Evolutionary conservation across 2,329 filamentous ascomycete genomes (phyloP), one percentile per base, ranked within the genome.

Genomic region (Penicillium decumbens): DNA sequence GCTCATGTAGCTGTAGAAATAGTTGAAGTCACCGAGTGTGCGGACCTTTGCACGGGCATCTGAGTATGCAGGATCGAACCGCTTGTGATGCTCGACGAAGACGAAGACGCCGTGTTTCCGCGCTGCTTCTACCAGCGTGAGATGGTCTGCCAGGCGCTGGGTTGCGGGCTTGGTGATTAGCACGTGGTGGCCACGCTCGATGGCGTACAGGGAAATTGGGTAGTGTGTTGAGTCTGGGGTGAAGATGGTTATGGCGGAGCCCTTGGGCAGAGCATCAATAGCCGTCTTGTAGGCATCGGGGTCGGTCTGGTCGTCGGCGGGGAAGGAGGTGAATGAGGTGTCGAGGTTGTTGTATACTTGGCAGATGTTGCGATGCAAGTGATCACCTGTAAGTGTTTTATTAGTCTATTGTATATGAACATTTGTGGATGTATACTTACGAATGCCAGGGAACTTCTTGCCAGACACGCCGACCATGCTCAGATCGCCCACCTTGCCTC

Each of bases 1-100:
- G 43, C 84, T 89, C 90, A 95, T 95, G 80, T 96, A 96, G 62
- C 82, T 87, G 80, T 95, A 96, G 70, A 95, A 96, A 79, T 96
- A 96, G 78, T 95, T 95, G 82, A 96, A 96, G 73, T 95, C 89
- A 57, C 91, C 91, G 6, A 96, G 77, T 45, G 78, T 83, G 65
- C 82, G 75, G 12, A 89, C 88, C 61, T 86, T 84, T 74, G 85
- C 85, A 43, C 85, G 82, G 12, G 92, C 92, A 69, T 96, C 91
- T 12, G 88, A 83, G 75, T 96, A 96, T 20, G 89, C 89, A 1
- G 91, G 91, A 69, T 96, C 91, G 74, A 85, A 96, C 50, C 92
- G 89, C 78, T 96, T 96, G 80, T 96, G 91, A 75, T 96, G 91
- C 78, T 96, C 91, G 62, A 96, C 79, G 75, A 89, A 95, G 57